These are phyloP conservation scores for Paspalum notatum DNA, from an alignment of 176 grass and related monocot genomes.

Conservation along the genomic window DNA sequence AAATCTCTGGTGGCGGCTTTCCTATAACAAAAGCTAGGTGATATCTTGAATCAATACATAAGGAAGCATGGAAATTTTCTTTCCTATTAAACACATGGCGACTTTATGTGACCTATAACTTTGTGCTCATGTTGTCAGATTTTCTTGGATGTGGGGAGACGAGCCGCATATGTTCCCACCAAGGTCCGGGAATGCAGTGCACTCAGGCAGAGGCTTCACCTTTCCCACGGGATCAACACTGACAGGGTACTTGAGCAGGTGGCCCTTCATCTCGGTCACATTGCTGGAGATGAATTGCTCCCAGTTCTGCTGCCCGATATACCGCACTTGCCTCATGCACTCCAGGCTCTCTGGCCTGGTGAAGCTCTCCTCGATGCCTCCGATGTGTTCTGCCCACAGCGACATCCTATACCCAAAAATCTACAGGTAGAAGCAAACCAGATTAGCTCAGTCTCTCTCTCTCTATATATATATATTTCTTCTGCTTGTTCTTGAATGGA, in stretches of 20 bases:
- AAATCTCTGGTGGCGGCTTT: background rate
- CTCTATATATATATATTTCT: background rate
- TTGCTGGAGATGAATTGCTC: constrained; percentile 65
- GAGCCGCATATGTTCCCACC: constrained; percentile 84
- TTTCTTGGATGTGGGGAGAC: constrained; percentile 70
- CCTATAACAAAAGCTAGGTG: background rate
- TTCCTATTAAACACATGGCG: background rate
- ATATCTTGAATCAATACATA: background rate
- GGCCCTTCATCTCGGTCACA: constrained; percentile 68
- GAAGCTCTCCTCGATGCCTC: constrained; percentile 60
- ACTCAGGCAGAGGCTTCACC: constrained; percentile 54
- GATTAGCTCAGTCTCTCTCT: background rate
- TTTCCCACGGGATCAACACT: constrained; percentile 64
- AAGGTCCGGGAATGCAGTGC: constrained; percentile 63
- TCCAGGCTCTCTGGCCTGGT: constrained; percentile 73
- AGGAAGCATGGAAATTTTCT: background rate
- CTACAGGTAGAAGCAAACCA: constrained; percentile 41
- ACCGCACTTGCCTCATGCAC: constrained; percentile 62
- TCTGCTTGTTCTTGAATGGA: background rate
- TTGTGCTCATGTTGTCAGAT: constrained; percentile 63
- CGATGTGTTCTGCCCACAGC: constrained; percentile 89
- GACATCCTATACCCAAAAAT: constrained; percentile 93
- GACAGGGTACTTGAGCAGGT: constrained; percentile 91
- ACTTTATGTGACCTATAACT: background rate
- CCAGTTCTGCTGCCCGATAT: constrained; percentile 75